These are phyloP conservation scores for Boletus rubropictus DNA, from an alignment of 768 basidiomycete genomes.

Conservation along the genomic window DNA sequence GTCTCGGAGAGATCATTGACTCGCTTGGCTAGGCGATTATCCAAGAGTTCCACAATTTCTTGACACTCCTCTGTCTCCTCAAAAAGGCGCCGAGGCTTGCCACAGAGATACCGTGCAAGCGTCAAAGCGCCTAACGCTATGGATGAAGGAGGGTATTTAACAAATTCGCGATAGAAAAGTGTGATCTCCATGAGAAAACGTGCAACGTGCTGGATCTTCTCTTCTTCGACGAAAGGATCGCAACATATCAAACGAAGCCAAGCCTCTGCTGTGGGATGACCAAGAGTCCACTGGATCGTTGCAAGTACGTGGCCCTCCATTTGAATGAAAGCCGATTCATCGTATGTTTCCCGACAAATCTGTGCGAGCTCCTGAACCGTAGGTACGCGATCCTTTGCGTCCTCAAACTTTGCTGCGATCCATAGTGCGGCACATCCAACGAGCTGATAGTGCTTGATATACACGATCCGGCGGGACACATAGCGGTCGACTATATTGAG, in stretches of 20 bases:
- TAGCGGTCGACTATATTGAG: conserved; percentile 99
- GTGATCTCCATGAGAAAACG: conserved; percentile 99
- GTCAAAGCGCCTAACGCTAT: conserved; percentile 88
- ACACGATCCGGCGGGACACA: conserved; percentile 96
- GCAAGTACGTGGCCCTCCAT: conserved; percentile 98
- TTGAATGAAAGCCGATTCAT: conserved; percentile 96
- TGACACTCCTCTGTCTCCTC: conserved; percentile 82
- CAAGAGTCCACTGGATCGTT: conserved; percentile 94
- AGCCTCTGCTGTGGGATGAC: conserved; percentile 96
- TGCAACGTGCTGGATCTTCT: conserved; percentile 90
- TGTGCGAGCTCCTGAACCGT: conserved; percentile 90
- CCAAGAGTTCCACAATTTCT: conserved; percentile 80
- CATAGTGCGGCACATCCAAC: conserved; percentile 97
- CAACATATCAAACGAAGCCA: conserved; percentile 88
- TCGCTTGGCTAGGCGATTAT: conserved; percentile 78
- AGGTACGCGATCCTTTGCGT: conserved; percentile 96
- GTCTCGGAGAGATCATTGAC: conserved; percentile 93
- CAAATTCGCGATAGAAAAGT: conserved; percentile 93
- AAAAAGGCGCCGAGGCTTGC: conserved; percentile 67
- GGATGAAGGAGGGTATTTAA: conserved; percentile 77
- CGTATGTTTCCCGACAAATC: conserved; percentile 95
- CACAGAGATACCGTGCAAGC: conserved; percentile 83
- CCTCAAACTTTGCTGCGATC: conserved; percentile 99
- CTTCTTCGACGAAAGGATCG: conserved; percentile 71
- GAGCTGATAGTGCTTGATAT: conserved; percentile 98